A percentile compares a stretch with the other conserved stretches of the same genome.
phyloP scores from a whole-genome alignment of 805 yeast species.

The Starmerella davenportii region DNA sequence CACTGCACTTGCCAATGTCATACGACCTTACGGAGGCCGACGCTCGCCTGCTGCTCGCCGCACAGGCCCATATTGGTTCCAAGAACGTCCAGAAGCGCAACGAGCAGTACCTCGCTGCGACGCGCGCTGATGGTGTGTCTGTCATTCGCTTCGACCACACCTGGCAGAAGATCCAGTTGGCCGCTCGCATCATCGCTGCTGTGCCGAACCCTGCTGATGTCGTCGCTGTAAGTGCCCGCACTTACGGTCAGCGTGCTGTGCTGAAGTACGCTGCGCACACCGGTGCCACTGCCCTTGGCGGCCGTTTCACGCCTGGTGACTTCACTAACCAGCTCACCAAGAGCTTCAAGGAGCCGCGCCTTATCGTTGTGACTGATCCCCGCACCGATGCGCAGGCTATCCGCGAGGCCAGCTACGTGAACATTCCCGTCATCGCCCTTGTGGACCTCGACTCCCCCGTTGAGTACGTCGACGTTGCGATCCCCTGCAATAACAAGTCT shows the following conservation, averaged over 20 bases:
- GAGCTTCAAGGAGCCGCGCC: slow-evolving; percentile 99
- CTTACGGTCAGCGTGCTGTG: slow-evolving; percentile 99
- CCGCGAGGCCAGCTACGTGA: slow-evolving; percentile 98
- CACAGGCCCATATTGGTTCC: slow-evolving; percentile 98
- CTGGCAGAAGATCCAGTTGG: slow-evolving; percentile 98
- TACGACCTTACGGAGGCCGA: slow-evolving; percentile 74
- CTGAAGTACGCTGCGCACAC: slow-evolving; percentile 99
- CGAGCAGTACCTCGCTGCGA: slow-evolving; percentile 18
- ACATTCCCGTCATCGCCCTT: slow-evolving; percentile 99
- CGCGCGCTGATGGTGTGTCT: slow-evolving; percentile 97
- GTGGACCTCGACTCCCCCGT: slow-evolving; percentile 97
- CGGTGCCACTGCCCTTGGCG: slow-evolving; percentile 99
- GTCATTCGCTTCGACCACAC: slow-evolving; percentile 97
- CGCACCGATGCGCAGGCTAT: slow-evolving; percentile 99
- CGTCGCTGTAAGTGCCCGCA: slow-evolving; percentile 97
- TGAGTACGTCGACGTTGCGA: slow-evolving; percentile 98
- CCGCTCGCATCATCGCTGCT: slow-evolving; percentile 99
- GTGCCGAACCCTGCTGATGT: slow-evolving; percentile 97
- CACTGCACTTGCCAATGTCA: slow-evolving; percentile 7
- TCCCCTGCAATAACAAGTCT: slow-evolving; percentile 99
- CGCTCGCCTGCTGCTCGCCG: slow-evolving; percentile 97
- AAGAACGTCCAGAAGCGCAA: slow-evolving; percentile 84
- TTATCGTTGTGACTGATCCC: slow-evolving; percentile 98
- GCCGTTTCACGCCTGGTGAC: slow-evolving; percentile 99
- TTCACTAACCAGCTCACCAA: slow-evolving; percentile 99